Evolutionary conservation across 768 basidiomycete genomes (phyloP).

Genomic region (Macrolepiota albuminosa): DNA sequence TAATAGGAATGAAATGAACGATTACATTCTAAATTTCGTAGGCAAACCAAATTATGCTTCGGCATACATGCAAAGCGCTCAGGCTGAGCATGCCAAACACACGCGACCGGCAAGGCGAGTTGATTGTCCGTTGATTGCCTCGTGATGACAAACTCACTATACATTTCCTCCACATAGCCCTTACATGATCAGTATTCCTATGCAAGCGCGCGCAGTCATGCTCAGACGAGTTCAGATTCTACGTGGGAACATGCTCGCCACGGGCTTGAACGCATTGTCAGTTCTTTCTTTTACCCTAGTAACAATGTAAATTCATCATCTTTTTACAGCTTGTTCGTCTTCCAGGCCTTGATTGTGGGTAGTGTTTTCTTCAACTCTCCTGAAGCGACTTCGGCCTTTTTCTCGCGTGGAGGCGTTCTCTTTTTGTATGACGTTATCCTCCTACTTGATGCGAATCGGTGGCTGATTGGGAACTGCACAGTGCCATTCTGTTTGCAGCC

Average conservation of each 20-base stretch:
- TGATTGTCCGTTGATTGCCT: background rate
- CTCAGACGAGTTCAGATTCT: slow-evolving; percentile 40
- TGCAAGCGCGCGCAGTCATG: slow-evolving; percentile 45
- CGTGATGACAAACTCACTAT: background rate
- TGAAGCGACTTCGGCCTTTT: slow-evolving; percentile 54
- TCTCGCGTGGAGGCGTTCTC: slow-evolving; percentile 76
- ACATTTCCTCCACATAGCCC: slow-evolving; percentile 23
- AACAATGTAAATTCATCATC: background rate
- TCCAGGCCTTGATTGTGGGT: slow-evolving; percentile 51
- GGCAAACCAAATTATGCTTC: slow-evolving; percentile 36
- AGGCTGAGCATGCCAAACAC: slow-evolving; percentile 45
- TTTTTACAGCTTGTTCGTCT: slow-evolving; percentile 41
- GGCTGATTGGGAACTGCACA: slow-evolving; percentile 1
- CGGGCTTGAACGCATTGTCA: slow-evolving; percentile 29
- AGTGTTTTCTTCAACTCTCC: slow-evolving; percentile 60
- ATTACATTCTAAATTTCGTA: slow-evolving; percentile 39
- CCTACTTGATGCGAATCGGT: background rate
- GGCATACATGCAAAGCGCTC: slow-evolving; percentile 44
- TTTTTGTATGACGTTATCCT: slow-evolving; percentile 52
- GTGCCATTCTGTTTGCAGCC: slow-evolving; percentile 9
- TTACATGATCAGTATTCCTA: slow-evolving; percentile 39
- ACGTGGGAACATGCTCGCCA: slow-evolving; percentile 32
- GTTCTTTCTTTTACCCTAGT: slow-evolving; percentile 19
- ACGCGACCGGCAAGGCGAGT: slow-evolving; percentile 30
- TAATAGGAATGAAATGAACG: slow-evolving; percentile 43